Evolutionary conservation across 306 rosid genomes (phyloP), one percentile per base, ranked within the genome.

Genomic region (Begonia fuchsioides): DNA sequence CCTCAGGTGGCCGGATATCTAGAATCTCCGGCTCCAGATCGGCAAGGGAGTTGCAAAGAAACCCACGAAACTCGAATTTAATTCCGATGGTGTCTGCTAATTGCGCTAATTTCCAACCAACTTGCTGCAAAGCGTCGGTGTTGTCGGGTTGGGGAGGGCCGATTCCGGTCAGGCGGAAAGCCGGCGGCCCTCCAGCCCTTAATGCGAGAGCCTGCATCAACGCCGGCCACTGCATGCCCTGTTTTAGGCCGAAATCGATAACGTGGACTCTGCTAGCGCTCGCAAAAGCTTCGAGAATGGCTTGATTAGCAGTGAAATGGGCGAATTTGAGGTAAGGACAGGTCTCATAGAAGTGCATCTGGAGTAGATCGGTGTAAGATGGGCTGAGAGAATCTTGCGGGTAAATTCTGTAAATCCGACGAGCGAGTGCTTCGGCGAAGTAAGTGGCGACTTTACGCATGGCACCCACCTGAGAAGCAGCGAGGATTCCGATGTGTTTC

Each of bases 151-250:
- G 92, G 3, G 87, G 92, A 1, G 94, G 87, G 0, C 93, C 87
- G 41, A 87, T 77, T 7, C 94, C 96, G 15, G 96, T 87, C 8
- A 87, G 47, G 9, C 94, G 80, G 49, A 87, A 83, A 0, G 61
- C 54, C 0, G 94, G 96, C 0, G 96, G 87, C 0, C 96, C 96
- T 0, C 93, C 94, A 1, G 82, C 79, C 0, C 85, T 66, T 14
- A 75, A 58, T 14, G 96, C 94, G 0, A 87, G 85, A 0, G 96
- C 93, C 32, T 87, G 94, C 63, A 87, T 75, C 1, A 87, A 67
- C 15, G 94, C 87, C 8, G 96, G 96, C 96, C 96, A 87, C 59
- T 87, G 96, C 82, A 80, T 76, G 49, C 96, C 96, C 10, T 87
- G 82, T 41, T 71, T 78, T 15, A 87, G 79, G 0, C 80, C 92